Conservation (phyloP, 495 filamentous ascomycete species). For the Aspergillus sclerotioniger region DNA sequence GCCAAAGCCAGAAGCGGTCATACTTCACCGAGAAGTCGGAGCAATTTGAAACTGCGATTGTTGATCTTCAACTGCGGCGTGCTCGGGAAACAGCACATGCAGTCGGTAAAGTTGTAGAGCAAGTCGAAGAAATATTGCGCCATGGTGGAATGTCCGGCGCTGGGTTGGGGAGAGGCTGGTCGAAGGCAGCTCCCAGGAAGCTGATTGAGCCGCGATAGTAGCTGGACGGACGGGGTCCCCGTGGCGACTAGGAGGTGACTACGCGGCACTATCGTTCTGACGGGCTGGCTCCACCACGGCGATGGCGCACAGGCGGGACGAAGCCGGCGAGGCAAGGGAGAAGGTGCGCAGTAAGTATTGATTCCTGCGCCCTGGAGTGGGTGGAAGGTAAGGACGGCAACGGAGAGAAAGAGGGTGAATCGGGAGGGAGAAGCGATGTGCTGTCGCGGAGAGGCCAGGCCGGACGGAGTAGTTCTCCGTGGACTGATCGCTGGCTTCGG, state of each 20-base stretch:
- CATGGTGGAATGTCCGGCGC: conserved; percentile 49
- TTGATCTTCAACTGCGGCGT: conserved; percentile 95
- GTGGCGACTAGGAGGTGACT: conserved; percentile 3
- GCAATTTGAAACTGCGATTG: conserved; percentile 89
- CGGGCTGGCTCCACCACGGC: conserved; percentile 2
- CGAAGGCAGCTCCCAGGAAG: background rate
- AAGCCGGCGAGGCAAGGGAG: background rate
- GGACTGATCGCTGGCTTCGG: background rate
- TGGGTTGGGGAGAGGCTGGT: background rate
- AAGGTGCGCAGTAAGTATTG: background rate
- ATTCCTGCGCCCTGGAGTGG: background rate
- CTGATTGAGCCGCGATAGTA: background rate
- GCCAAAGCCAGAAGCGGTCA: conserved; percentile 2
- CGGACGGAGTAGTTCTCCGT: conserved; percentile 1
- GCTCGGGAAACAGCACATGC: conserved; percentile 91
- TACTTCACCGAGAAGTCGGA: conserved; percentile 88
- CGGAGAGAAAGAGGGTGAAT: background rate
- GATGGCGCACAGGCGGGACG: conserved; percentile 3
- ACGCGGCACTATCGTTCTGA: conserved; percentile 3
- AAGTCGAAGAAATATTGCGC: conserved; percentile 84
- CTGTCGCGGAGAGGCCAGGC: background rate
- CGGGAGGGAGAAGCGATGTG: background rate
- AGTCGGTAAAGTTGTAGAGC: conserved; percentile 86
- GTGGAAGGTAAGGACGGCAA: background rate
- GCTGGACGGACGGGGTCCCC: background rate